Evolutionary conservation across 1,284 basidiomycete species (phyloP).

Genomic region (Anthracocystis setariae): DNA sequence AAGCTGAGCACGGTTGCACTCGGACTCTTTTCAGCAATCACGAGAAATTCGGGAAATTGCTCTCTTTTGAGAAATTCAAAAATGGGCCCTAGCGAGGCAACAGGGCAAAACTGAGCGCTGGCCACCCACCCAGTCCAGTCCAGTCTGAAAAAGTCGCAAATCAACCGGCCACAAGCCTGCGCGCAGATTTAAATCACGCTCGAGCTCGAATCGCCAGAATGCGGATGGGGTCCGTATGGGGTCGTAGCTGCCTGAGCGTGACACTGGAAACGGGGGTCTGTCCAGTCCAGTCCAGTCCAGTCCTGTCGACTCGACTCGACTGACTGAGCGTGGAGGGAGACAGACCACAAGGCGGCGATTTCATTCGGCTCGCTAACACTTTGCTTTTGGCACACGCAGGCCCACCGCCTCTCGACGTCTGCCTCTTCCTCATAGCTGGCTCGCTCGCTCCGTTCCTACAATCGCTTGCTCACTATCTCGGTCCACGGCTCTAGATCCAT

Average conservation of each 20-base stretch:
- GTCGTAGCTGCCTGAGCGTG: slow-evolving; percentile 3
- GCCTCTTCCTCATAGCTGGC: not conserved
- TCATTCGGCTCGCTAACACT: too few relatives aligned
- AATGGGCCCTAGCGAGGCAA: not conserved
- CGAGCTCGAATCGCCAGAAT: not conserved
- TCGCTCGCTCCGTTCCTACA: not conserved
- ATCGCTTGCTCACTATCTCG: slow-evolving; percentile 15
- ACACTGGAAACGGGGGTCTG: too few relatives aligned
- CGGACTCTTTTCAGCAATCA: not conserved
- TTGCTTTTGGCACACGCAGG: too few relatives aligned
- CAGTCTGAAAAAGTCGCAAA: not conserved
- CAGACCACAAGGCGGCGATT: not conserved
- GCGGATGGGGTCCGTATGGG: slow-evolving; percentile 2
- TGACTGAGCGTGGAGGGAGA: not conserved
- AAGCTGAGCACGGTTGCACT: not conserved
- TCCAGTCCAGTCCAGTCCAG: too few relatives aligned
- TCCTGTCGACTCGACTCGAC: too few relatives aligned
- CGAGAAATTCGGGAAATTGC: slow-evolving; percentile 2
- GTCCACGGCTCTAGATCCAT: slow-evolving; percentile 7
- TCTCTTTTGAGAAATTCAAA: not conserved
- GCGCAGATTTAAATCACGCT: not conserved
- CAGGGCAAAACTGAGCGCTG: not conserved
- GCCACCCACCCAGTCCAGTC: too few relatives aligned
- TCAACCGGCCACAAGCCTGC: slow-evolving; percentile 1
- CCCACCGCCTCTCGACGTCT: too few relatives aligned